Conservation (phyloP, 2,329 filamentous ascomycete genomes). For the Gremmenia infestans region DNA sequence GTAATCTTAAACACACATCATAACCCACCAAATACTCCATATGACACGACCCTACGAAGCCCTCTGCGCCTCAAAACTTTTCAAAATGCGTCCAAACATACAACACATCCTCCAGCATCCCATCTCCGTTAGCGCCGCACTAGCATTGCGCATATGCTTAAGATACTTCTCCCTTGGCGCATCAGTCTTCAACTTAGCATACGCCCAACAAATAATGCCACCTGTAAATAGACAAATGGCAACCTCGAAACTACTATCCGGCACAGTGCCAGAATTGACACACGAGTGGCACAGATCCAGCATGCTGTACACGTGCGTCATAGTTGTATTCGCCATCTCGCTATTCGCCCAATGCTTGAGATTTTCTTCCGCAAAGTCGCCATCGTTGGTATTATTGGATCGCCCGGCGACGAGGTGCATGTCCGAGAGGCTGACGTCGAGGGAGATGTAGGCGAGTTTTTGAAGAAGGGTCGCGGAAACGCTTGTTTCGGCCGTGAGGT, state of each 20-base stretch:
- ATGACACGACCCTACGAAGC: background rate
- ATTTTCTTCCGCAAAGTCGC: conserved; percentile 26
- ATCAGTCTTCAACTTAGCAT: conserved; percentile 19
- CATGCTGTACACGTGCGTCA: conserved; percentile 24
- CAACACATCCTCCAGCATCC: conserved; percentile 27
- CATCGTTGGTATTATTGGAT: conserved; percentile 20
- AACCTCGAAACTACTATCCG: conserved; percentile 22
- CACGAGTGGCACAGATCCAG: conserved; percentile 18
- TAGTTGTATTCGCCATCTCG: conserved; percentile 22
- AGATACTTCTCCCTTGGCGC: conserved; percentile 13
- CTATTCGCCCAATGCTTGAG: conserved; percentile 27
- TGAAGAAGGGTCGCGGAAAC: conserved; percentile 20
- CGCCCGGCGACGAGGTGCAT: conserved; percentile 29
- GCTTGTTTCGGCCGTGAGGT: conserved; percentile 9
- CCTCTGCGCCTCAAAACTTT: conserved; percentile 18
- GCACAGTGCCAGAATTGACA: conserved; percentile 12
- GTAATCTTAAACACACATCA: background rate
- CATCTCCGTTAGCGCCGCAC: conserved; percentile 21
- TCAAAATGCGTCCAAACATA: conserved; percentile 27
- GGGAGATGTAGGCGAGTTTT: conserved; percentile 21
- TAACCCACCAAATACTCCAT: background rate
- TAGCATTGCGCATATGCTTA: conserved; percentile 20
- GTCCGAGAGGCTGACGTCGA: conserved; percentile 26
- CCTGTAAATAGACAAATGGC: conserved; percentile 25
- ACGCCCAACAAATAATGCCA: conserved; percentile 29